These are phyloP conservation scores for Kodamaea fungicola DNA, from an alignment of 1,139 yeast genomes.

Conservation along the genomic window DNA sequence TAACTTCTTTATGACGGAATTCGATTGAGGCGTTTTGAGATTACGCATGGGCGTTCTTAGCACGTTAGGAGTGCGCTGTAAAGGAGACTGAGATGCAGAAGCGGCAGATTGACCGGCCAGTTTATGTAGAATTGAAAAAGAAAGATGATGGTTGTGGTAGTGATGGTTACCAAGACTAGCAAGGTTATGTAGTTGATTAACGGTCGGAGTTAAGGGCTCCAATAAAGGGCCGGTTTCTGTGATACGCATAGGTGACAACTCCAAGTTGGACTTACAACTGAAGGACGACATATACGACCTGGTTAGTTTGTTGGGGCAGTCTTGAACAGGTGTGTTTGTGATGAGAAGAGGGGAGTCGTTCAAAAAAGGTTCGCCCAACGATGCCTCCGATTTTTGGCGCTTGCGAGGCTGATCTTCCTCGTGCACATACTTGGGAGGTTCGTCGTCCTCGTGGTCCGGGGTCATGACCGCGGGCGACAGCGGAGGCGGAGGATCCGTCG, in stretches of 20 bases:
- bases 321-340: constrained; percentile 9
- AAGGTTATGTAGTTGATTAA: constrained; percentile 4
- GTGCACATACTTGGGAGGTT: constrained; percentile 7
- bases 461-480: constrained; percentile 29
- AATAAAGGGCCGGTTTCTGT: constrained; percentile 61
- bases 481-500: constrained; percentile 27
- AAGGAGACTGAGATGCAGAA: constrained; percentile 2
- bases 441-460: constrained; percentile 7
- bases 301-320: constrained; percentile 37
- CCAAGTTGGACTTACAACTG: constrained; percentile 62
- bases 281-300: constrained; percentile 52
- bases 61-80: constrained; percentile 25
- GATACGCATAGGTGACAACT: constrained; percentile 55
- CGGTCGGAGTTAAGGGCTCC: constrained; percentile 53
- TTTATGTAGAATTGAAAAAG: constrained; percentile 8
- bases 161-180: constrained; percentile 5
- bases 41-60: constrained; percentile 38
- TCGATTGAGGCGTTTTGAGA: constrained; percentile 41
- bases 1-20: constrained; percentile 44
- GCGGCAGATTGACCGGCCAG: constrained; percentile 3
- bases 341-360: not conserved
- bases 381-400: constrained; percentile 10
- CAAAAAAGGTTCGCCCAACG: constrained; percentile 5
- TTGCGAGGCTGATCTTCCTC: constrained; percentile 15
- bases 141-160: constrained; percentile 7